phyloP scores from a whole-genome alignment of 371 early-diverging fungal species.

The Lichtheimia corymbifera region DNA sequence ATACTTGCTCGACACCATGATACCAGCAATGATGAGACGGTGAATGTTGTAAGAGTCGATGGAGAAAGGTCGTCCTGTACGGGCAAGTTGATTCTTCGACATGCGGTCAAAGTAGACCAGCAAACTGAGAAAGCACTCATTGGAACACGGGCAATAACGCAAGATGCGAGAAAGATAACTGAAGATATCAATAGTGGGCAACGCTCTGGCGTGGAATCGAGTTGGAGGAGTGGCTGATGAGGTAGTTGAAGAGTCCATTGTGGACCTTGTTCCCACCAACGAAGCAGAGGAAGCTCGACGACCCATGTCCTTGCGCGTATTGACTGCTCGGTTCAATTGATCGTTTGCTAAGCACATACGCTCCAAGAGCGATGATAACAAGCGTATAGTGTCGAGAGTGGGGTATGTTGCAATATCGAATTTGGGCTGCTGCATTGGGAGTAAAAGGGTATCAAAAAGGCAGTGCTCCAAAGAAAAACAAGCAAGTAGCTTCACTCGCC shows the following conservation, averaged over 20 bases:
- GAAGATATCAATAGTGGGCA: conserved; percentile 78
- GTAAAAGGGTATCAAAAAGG: no score
- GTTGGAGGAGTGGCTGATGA: conserved; percentile 30
- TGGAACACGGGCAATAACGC: conserved; percentile 81
- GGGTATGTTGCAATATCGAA: conserved; percentile 52
- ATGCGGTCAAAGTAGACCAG: conserved; percentile 79
- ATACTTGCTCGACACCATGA: conserved; percentile 74
- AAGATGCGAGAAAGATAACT: conserved; percentile 73
- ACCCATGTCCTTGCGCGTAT: conserved; percentile 15
- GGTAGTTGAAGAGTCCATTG: conserved; percentile 10
- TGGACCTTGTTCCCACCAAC: conserved; percentile 14
- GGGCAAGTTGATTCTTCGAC: conserved; percentile 55
- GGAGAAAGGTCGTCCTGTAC: conserved; percentile 25
- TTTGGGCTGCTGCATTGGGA: conserved; percentile 26
- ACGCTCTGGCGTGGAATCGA: conserved; percentile 76
- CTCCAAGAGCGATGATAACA: conserved; percentile 48
- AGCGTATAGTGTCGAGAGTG: conserved; percentile 41
- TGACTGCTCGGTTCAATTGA: conserved; percentile 25
- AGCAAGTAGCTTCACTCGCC: no score
- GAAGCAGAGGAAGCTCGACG: conserved; percentile 23
- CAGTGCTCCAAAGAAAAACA: no score
- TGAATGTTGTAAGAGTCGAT: conserved; percentile 80
- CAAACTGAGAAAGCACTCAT: conserved; percentile 75
- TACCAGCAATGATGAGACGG: conserved; percentile 71
- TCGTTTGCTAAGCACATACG: conserved; percentile 53